Evolutionary conservation across 768 basidiomycete species (phyloP).

Genomic region (Calocera cornea): DNA sequence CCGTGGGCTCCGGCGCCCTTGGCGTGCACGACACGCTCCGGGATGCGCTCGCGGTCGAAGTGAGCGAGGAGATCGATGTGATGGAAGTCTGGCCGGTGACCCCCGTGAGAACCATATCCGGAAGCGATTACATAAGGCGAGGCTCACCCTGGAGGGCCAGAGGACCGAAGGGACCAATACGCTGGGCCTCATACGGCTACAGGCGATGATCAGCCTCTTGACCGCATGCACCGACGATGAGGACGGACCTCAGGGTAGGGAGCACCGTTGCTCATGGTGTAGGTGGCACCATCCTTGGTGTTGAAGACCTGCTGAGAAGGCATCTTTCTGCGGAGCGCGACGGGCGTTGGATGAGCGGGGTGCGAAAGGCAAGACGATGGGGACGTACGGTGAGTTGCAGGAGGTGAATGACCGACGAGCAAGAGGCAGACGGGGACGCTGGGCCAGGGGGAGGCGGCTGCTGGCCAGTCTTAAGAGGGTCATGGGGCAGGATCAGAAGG

Average conservation of each 20-base stretch:
- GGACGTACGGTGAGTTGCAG: neutral
- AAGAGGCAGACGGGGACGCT: neutral
- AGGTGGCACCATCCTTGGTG: slow-evolving; percentile 43
- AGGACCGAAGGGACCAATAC: slow-evolving; percentile 62
- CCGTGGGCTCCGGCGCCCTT: slow-evolving; percentile 56
- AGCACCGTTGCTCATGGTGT: slow-evolving; percentile 79
- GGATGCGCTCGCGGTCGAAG: slow-evolving; percentile 30
- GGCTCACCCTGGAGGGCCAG: slow-evolving; percentile 69
- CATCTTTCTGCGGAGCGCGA: slow-evolving; percentile 31
- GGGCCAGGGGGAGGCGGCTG: neutral
- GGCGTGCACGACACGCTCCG: slow-evolving; percentile 58
- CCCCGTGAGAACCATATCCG: neutral
- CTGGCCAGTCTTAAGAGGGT: neutral
- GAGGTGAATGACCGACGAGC: neutral
- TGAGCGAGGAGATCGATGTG: slow-evolving; percentile 82
- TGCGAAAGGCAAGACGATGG: neutral
- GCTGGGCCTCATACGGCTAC: slow-evolving; percentile 67
- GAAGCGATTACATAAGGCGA: neutral
- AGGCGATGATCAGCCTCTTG: slow-evolving; percentile 24
- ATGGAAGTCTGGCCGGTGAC: slow-evolving; percentile 52
- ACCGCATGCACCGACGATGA: neutral
- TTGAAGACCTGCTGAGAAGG: slow-evolving; percentile 47
- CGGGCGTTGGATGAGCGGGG: too few relatives aligned
- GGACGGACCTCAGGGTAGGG: slow-evolving; percentile 25
- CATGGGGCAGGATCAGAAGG: neutral